Conservation (phyloP, 106 monocot genomes). For the Phalaenopsis equestris region DNA sequence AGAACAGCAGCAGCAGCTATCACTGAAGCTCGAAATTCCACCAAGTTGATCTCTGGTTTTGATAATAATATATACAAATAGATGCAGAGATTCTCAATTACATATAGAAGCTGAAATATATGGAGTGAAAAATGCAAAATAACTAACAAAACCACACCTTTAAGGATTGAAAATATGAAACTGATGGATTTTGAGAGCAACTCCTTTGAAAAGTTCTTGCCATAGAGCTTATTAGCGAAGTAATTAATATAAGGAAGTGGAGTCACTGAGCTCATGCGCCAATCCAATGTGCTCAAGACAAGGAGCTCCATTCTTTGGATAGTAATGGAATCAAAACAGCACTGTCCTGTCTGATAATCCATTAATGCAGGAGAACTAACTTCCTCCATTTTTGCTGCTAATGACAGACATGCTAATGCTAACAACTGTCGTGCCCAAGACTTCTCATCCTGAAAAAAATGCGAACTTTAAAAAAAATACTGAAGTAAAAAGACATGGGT, state of each 20-base stretch:
- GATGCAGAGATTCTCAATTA: neutral
- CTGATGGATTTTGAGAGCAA: conserved; percentile 29
- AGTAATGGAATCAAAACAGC: conserved; percentile 29
- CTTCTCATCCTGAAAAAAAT: conserved; percentile 30
- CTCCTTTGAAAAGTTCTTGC: neutral
- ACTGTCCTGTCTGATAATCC: conserved; percentile 37
- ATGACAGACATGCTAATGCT: conserved; percentile 75
- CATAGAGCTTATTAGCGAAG: conserved; percentile 38
- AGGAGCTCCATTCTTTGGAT: conserved; percentile 81
- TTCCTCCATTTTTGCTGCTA: conserved; percentile 94
- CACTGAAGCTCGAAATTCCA: conserved; percentile 43
- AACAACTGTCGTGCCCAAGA: conserved; percentile 55
- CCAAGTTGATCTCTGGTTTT: conserved; percentile 37
- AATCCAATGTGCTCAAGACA: conserved; percentile 73
- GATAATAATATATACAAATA: neutral
- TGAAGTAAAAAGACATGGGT: neutral
- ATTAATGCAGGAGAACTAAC: conserved; percentile 34
- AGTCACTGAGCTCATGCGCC: conserved; percentile 72
- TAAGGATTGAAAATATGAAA: conserved; percentile 33
- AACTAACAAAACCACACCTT: conserved; percentile 32
- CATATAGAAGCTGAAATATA: neutral
- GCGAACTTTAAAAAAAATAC: neutral
- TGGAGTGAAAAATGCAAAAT: neutral
- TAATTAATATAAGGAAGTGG: conserved; percentile 63
- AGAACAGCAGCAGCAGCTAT: conserved; percentile 64